These are phyloP conservation scores for Bisporella sp. DNA, from an alignment of 2,329 filamentous ascomycete species.

Conservation along the genomic window DNA sequence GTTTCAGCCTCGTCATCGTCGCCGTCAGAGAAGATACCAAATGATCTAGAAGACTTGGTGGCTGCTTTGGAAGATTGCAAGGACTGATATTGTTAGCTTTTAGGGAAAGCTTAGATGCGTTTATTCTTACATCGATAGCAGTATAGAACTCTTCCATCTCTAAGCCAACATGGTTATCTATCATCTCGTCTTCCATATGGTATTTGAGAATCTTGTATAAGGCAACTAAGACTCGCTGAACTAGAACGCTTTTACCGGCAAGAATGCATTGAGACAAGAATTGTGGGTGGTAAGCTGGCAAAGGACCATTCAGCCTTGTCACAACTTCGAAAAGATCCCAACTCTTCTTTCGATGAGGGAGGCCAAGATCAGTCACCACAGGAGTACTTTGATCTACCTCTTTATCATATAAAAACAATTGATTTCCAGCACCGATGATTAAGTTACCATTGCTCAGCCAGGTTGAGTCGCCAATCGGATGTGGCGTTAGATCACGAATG, in stretches of 20 bases:
- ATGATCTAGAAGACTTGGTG: conserved; percentile 29
- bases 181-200: conserved; percentile 69
- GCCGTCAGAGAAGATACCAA: conserved; percentile 41
- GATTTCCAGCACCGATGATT: conserved; percentile 83
- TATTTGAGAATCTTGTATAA: conserved; percentile 76
- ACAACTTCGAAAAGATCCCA: conserved; percentile 73
- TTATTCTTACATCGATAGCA: conserved; percentile 20
- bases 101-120: background rate
- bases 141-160: conserved; percentile 52
- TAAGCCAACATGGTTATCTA: conserved; percentile 72
- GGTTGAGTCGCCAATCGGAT: conserved; percentile 86
- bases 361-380: conserved; percentile 18
- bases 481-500: conserved; percentile 74
- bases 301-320: conserved; percentile 74
- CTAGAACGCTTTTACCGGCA: conserved; percentile 65
- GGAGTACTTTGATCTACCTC: conserved; percentile 51
- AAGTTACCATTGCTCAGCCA: conserved; percentile 84
- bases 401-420: conserved; percentile 79
- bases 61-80: conserved; percentile 9
- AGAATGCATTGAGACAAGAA: conserved; percentile 83
- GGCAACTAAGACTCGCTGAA: conserved; percentile 65
- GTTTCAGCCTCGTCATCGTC: conserved; percentile 51
- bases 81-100: background rate
- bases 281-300: conserved; percentile 89
- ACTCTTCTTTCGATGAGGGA: conserved; percentile 17